A percentile compares a stretch with the other conserved stretches of the same genome.
These are phyloP conservation scores for Gynostemma pentaphyllum DNA, from an alignment of 306 rosid genomes.

Conservation along the genomic window DNA sequence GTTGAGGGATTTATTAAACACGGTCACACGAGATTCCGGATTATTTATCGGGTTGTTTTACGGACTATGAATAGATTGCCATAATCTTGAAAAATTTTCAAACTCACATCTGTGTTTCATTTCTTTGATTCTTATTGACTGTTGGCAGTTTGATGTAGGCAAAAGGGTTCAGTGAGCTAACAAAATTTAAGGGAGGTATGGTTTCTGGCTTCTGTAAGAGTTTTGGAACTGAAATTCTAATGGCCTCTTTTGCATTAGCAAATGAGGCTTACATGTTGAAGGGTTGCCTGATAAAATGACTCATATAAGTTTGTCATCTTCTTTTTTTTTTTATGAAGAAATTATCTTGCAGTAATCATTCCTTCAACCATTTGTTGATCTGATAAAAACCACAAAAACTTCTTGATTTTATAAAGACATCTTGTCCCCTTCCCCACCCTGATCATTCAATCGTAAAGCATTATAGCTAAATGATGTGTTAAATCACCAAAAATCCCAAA, in stretches of 20 bases:
- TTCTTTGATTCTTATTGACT: background rate
- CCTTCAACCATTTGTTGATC: background rate
- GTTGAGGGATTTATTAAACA: background rate
- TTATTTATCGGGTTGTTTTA: background rate
- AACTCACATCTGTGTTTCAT: background rate
- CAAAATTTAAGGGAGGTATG: constrained; percentile 88
- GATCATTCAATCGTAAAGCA: background rate
- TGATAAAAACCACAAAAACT: background rate
- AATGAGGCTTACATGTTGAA: background rate
- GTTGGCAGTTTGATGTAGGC: constrained; percentile 35
- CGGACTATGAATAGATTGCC: background rate
- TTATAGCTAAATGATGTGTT: background rate
- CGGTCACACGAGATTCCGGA: background rate
- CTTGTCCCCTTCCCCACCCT: background rate
- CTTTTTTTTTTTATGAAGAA: background rate
- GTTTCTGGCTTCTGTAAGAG: constrained; percentile 5
- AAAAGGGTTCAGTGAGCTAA: constrained; percentile 52
- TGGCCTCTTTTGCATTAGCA: background rate
- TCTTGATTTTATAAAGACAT: background rate
- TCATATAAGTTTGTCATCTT: too few relatives aligned
- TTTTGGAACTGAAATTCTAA: background rate
- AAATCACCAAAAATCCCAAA: too few relatives aligned
- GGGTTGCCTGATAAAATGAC: background rate
- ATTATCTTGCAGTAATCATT: background rate
- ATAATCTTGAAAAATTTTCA: background rate